Evolutionary conservation across 176 grass and related monocot species (phyloP).

Genomic region (Puya raimondii): DNA sequence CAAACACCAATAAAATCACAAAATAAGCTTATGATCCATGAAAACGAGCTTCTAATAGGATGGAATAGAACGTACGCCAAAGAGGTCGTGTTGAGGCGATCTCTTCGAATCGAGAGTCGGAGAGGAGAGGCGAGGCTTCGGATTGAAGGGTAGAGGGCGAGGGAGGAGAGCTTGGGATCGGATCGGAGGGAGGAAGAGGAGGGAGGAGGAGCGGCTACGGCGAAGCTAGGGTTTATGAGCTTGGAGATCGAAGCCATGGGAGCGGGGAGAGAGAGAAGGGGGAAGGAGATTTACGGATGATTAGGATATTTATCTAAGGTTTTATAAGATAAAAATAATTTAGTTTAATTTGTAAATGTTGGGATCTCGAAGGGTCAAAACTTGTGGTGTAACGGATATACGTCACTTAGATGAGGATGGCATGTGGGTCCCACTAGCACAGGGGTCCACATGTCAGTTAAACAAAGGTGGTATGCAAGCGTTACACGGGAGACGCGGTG

Average conservation of each 20-base stretch:
- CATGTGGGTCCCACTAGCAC: too few species aligned
- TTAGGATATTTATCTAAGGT: too few species aligned
- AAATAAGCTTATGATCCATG: too few species aligned
- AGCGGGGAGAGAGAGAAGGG: background rate
- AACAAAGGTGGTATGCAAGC: too few species aligned
- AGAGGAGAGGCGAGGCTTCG: slow-evolving; percentile 15
- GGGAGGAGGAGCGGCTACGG: background rate
- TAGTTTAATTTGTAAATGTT: too few species aligned
- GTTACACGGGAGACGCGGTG: too few species aligned
- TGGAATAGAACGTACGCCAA: slow-evolving; percentile 24
- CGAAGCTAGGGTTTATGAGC: slow-evolving; percentile 21
- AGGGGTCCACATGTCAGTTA: too few species aligned
- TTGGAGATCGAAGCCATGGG: slow-evolving; percentile 47
- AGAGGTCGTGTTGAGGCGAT: slow-evolving; percentile 9
- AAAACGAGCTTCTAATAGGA: background rate
- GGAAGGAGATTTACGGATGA: background rate
- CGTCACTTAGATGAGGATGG: too few species aligned
- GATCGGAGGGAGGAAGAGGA: slow-evolving; percentile 18
- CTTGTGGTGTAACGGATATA: too few species aligned
- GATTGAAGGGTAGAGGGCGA: background rate
- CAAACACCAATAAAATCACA: too few species aligned
- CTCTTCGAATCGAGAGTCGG: slow-evolving; percentile 26
- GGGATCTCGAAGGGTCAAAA: too few species aligned
- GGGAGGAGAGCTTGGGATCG: slow-evolving; percentile 2
- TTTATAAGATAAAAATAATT: too few species aligned